Conservation (phyloP, 768 basidiomycete genomes). For the Lactifluus pinguis region DNA sequence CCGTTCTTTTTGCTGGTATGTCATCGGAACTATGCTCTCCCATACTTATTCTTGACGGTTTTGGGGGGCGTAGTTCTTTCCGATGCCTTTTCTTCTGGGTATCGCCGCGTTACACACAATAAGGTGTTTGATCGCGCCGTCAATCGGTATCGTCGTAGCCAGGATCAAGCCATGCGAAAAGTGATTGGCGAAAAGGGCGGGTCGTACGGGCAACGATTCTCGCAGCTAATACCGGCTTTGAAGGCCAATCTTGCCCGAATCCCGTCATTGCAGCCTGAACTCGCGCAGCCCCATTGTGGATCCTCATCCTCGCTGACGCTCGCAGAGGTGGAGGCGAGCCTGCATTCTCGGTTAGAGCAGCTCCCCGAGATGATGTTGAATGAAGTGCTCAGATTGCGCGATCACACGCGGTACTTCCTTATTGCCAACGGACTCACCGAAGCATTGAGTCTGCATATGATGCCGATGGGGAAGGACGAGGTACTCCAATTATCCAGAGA, state of each 20-base stretch:
- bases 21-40: not conserved
- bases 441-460: constrained; percentile 2
- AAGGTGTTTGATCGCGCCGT: constrained; percentile 18
- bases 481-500: not conserved
- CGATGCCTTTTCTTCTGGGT: constrained; percentile 58
- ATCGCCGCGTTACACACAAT: constrained; percentile 24
- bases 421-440: constrained; percentile 15
- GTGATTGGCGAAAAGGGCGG: too few relatives aligned
- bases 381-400: constrained; percentile 32
- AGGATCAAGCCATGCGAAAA: not conserved
- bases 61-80: constrained; percentile 40
- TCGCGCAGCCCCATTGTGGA: not conserved
- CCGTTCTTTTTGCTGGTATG: constrained; percentile 62
- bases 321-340: constrained; percentile 12
- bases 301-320: not conserved
- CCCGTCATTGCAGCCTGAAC: not conserved
- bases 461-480: not conserved
- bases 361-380: constrained; percentile 33
- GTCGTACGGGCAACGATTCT: not conserved
- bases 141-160: constrained; percentile 8
- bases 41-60: not conserved
- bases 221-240: not conserved
- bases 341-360: constrained; percentile 29
- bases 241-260: constrained; percentile 2
- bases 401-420: constrained; percentile 32